Evolutionary conservation across 257 asterid genomes (phyloP).

Genomic region (Solanum sitiens): DNA sequence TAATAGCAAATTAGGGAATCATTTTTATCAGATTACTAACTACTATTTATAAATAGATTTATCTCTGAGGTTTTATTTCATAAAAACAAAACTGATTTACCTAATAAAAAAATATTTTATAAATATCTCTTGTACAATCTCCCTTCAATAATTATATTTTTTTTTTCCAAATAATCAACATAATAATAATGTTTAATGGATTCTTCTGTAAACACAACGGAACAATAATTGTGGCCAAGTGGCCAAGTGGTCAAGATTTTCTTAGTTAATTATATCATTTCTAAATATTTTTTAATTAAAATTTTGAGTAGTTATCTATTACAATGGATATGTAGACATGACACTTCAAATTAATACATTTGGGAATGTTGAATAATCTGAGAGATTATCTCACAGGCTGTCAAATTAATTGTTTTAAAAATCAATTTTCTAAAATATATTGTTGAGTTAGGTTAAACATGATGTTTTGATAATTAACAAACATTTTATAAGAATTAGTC

Average conservation of each 20-base stretch:
- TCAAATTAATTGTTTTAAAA: neutral
- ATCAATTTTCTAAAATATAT: neutral
- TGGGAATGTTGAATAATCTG: neutral
- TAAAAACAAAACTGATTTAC: too few relatives aligned
- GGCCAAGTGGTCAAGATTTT: neutral
- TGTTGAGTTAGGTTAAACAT: neutral
- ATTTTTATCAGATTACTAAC: neutral
- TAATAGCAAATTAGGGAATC: neutral
- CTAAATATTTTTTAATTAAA: neutral
- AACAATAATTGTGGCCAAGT: neutral
- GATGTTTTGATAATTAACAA: neutral
- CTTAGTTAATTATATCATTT: neutral
- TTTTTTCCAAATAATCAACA: neutral
- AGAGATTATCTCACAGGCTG: neutral
- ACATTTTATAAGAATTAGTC: too few relatives aligned
- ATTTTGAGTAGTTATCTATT: neutral
- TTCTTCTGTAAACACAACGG: neutral
- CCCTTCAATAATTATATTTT: neutral
- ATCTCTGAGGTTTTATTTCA: neutral
- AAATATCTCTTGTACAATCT: neutral
- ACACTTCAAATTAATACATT: neutral
- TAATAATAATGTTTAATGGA: neutral
- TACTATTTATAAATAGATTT: neutral
- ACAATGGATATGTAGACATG: neutral
- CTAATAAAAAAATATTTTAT: neutral